Evolutionary conservation across 1,284 basidiomycete species (phyloP), one percentile per base, ranked within the genome.

Genomic region (Exobasidium cylindrosporum): DNA sequence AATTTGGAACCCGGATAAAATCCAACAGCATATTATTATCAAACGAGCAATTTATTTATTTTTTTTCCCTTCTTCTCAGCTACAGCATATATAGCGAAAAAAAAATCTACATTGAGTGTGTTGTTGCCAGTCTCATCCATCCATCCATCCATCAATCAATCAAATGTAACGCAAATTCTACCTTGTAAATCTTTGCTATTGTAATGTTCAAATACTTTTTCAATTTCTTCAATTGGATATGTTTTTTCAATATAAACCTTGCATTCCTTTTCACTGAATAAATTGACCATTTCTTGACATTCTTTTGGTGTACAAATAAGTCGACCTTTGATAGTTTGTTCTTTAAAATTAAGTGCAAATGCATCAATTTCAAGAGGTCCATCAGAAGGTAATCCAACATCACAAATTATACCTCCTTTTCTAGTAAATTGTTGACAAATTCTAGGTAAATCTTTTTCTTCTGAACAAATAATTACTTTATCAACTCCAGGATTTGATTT

Each of bases 281-380:
- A 49, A 31, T 73, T 68, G 57, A 74, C 61, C 72, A 74, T 71
- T 23, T 69, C 69, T 57, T 73, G 69, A 26, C 62, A 64, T 62
- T 74, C 70, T 30, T 68, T 67, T 6, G 72, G 72, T 3, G 72
- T 73, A 63, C 70, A 74, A 45, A 74, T 74, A 17, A 74, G 59
- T 24, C 70, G 63, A n/a, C 72, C 72, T 23, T 64, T 59, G 35
- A 74, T 66, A 31, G 66, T 73, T 60, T 74, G 72, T 61, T 74
- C 72, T 58, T 73, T 73, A 67, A 74, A 74, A 61, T 67, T 73
- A 50, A 74, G 58, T 21, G 67, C 66, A 43, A 74, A 74, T 0
- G 68, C 44, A 40, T 73, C 70, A 11, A 74, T 45, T 63, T 72
- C 68, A 23, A 74, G 66, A 0, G 72, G 69, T 1, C 69, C 69